Conservation (phyloP, 345 rosid species). For the Populus euphratica region DNA sequence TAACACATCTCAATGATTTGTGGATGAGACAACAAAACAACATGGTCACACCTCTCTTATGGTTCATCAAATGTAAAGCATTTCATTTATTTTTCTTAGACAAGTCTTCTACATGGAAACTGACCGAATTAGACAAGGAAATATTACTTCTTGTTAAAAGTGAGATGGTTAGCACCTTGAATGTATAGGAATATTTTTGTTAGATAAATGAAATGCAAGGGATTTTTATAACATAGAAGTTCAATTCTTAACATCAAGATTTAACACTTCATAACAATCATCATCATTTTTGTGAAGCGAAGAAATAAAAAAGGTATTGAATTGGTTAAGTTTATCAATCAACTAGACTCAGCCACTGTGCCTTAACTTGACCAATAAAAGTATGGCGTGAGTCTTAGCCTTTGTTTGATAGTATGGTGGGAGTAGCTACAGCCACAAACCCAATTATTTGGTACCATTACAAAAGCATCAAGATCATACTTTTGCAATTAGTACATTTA, state of each 20-base stretch:
- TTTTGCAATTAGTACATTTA: not conserved
- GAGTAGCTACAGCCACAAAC: not conserved
- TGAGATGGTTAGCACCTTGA: too few relatives aligned
- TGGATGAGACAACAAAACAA: not conserved
- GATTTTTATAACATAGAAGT: not conserved
- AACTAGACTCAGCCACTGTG: not conserved
- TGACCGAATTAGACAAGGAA: not conserved
- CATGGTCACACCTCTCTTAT: not conserved
- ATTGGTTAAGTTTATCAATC: not conserved
- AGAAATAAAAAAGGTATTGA: not conserved
- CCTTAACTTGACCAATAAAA: not conserved
- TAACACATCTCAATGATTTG: not conserved
- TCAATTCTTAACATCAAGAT: not conserved
- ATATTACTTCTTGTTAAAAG: not conserved
- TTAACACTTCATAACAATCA: not conserved
- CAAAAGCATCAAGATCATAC: not conserved
- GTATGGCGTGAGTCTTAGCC: not conserved
- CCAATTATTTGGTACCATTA: not conserved
- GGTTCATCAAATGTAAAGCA: not conserved
- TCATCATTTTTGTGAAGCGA: not conserved
- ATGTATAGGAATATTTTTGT: not conserved
- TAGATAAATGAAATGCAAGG: not conserved
- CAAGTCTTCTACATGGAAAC: not conserved
- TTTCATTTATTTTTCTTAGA: not conserved
- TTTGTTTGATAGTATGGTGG: not conserved